Evolutionary conservation across 2,329 filamentous ascomycete genomes (phyloP), one percentile per base, ranked within the genome.

Genomic region (Colletotrichum lentis): DNA sequence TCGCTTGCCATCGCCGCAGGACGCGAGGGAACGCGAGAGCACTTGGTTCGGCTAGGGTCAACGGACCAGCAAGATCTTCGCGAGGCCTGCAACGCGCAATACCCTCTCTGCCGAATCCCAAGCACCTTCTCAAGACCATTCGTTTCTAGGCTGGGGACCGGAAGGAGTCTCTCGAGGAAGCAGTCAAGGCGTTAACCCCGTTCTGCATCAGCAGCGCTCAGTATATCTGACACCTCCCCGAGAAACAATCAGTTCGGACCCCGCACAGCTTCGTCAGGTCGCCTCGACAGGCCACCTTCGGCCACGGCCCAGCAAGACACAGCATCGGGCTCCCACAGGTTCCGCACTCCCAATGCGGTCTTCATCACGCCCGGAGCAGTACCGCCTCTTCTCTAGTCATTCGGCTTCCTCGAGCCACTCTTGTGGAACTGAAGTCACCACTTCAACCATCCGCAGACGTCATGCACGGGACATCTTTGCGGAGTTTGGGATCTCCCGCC

Each of bases 381-480:
- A 31, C 14, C 59, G 68, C 18, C 47, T 64, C 24, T 44, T 68
- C 20, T 71, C 67, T 5, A 60, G 12, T 8, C 47, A 49, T 22
- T 70, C 71, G 37, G 69, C 57, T 11, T n/a, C 24, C 39, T 73
- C 72, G 18, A 47, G 35, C 1, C 35, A 55, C 3, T 70, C 69
- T 44, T 67, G 68, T 58, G 72, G 69, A 62, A 73, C 63, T 5
- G 77, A 73, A 56, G 73, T 66, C 2, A 77, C 75, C 1, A 79
- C 77, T 7, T 77, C 78, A 3, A 76, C 73, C 11, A 74, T 76
- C 55, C 78, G 78, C 55, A 77, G 77, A 6, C 76, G 79, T 55
- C 83, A 82, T 64, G 84, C 82, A 8, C 76, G 82, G 57, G 78
- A 83, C 8, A 76, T 86, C 11, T 85, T 85, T 68, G 77, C 80